These are phyloP conservation scores for Cotoneaster glaucophyllus DNA, from an alignment of 306 rosid species.

Conservation along the genomic window DNA sequence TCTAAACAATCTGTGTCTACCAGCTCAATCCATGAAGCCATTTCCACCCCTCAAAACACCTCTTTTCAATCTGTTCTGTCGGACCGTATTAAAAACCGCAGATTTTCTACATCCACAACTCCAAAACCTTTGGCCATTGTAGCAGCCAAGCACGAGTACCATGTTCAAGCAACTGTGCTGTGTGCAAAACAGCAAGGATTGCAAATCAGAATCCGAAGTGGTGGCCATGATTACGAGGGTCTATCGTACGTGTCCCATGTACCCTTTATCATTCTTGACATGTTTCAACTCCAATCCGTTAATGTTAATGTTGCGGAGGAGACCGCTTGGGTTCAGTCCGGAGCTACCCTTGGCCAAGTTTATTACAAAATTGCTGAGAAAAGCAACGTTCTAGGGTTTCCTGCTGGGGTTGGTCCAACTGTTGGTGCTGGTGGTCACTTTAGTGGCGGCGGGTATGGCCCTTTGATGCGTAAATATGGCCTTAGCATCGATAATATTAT, in stretches of 20 bases:
- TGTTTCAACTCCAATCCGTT: constrained; percentile 36
- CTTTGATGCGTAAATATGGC: constrained; percentile 32
- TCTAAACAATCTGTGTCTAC: constrained; percentile 13
- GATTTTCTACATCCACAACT: constrained; percentile 27
- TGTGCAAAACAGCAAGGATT: constrained; percentile 30
- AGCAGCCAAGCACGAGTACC: constrained; percentile 32
- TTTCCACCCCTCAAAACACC: constrained; percentile 26
- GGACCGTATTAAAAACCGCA: constrained; percentile 29
- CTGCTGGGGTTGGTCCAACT: constrained; percentile 21
- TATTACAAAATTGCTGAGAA: constrained; percentile 29
- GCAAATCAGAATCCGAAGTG: constrained; percentile 39
- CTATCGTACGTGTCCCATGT: constrained; percentile 23
- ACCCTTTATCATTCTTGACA: constrained; percentile 45
- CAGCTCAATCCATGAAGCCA: constrained; percentile 19
- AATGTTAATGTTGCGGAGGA: constrained; percentile 25
- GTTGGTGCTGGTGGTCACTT: constrained; percentile 26
- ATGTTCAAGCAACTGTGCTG: constrained; percentile 28
- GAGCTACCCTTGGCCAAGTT: constrained; percentile 58
- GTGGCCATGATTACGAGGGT: constrained; percentile 30
- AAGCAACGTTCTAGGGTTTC: constrained; percentile 11
- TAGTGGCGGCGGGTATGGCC: constrained; percentile 30
- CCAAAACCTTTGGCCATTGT: constrained; percentile 40
- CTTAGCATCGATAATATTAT: constrained; percentile 34
- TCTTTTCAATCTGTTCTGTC: constrained; percentile 31
- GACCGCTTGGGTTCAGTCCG: constrained; percentile 37